Evolutionary conservation across 192 early-diverging fungal species (phyloP).

Genomic region (Gigaspora rosea): DNA sequence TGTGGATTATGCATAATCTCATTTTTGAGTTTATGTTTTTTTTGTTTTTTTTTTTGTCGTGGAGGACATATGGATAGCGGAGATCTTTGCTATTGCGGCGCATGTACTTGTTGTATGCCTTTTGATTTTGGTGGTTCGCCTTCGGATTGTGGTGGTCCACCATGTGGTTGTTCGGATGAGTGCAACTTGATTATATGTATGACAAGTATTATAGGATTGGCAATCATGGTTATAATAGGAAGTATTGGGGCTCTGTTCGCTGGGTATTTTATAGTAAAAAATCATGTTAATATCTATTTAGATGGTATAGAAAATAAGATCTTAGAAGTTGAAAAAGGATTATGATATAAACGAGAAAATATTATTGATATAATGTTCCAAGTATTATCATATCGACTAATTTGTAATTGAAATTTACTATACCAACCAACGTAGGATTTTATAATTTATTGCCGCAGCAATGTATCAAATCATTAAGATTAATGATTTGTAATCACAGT

Average conservation of each 20-base stretch:
- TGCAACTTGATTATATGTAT: background rate
- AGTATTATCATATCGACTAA: too few species aligned
- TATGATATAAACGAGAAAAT: background rate
- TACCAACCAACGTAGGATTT: too few species aligned
- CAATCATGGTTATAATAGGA: background rate
- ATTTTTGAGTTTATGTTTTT: conserved; percentile 2
- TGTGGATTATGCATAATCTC: background rate
- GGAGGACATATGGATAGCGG: background rate
- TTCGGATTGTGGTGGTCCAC: background rate
- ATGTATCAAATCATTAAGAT: too few species aligned
- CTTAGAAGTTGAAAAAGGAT: background rate
- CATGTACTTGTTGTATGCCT: background rate
- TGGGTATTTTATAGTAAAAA: background rate
- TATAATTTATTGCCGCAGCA: too few species aligned
- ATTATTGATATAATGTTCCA: too few species aligned
- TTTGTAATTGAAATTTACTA: too few species aligned
- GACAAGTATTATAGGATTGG: background rate
- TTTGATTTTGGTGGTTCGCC: background rate
- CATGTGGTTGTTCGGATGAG: background rate
- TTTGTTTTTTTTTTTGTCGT: background rate
- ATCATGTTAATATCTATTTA: background rate
- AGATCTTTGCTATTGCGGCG: background rate
- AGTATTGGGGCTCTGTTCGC: background rate
- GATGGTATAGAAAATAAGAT: background rate
- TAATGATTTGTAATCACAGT: too few species aligned